Base-by-base conservation (phyloP, 129 eudicot genomes). In the Helianthus annuus region DNA sequence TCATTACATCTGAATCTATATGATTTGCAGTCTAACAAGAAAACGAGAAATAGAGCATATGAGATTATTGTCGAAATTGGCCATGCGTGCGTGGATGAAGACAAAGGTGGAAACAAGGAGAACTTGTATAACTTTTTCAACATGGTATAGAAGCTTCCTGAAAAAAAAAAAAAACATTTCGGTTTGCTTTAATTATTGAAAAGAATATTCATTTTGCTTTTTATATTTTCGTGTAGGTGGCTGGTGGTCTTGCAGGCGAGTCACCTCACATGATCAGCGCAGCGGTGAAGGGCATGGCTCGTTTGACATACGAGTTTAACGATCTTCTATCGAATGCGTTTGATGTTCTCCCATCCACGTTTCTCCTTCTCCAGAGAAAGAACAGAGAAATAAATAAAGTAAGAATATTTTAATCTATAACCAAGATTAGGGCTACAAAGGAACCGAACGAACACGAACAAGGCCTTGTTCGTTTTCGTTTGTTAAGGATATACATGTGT, bases 191-290 rank as follows among this genome's bases (percentile, higher is more conserved):
- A n/a, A 7, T 42, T 62, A 15, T 52, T 15, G 11, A 24, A 46
- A 63, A 32, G 48, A 24, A 24, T 52, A 19, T 36, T 58, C 11
- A 57, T 7, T 7, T 42, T 49, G 55, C 71, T 69, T 71, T 29
- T 13, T 63, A 52, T 54, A 5, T 39, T 42, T 60, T 54, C 36
- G 13, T 39, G 32, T 76, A 95, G 99, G 95, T 95, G 57, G 97
- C 96, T 56, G 91, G 96, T 12, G 91, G 97, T 24, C 80, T 95
- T 58, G 92, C 95, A 52, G 88, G 99, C 12, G 96, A 91, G 78
- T 83, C 99, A 64, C 96, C 99, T 71, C 99, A 95, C 77, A 86
- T 91, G 94, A 86, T 95, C 63, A 91, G 99, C 79, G 99, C 97
- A 10, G 89, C 96, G 7, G 90, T 95, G 74, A 95, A 84, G 60